phyloP scores from a whole-genome alignment of 139 green algal species.

The Mychonastes homosphaera region DNA sequence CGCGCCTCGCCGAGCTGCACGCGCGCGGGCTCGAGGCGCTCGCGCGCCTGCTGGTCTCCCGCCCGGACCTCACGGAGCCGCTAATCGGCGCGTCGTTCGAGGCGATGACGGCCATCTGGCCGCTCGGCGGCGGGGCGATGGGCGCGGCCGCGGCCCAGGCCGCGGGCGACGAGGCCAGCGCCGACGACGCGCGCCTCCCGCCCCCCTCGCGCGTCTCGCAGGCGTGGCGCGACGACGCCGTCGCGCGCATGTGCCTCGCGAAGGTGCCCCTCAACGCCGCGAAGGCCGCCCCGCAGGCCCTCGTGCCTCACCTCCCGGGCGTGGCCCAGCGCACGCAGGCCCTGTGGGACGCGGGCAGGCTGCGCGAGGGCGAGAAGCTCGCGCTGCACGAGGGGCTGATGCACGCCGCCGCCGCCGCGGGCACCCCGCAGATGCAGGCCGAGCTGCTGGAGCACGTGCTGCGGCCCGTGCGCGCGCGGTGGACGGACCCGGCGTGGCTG shows the following conservation, averaged over 20 bases:
- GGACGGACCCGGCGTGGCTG: constrained; percentile 36
- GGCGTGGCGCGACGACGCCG: constrained; percentile 28
- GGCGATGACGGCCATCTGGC: constrained; percentile 1
- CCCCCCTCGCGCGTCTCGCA: constrained; percentile 23
- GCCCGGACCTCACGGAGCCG: constrained; percentile 25
- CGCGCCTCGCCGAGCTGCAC: constrained; percentile 22
- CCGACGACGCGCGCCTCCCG: constrained; percentile 18
- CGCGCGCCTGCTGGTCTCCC: constrained; percentile 17
- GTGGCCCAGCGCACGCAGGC: constrained; percentile 38
- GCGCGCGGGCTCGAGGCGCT: constrained; percentile 33
- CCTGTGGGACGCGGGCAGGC: constrained; percentile 39
- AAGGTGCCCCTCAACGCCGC: constrained; percentile 30
- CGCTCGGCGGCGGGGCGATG: neutral
- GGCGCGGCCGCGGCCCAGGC: neutral
- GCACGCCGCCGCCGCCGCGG: constrained; percentile 9
- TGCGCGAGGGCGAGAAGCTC: constrained; percentile 49
- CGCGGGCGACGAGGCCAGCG: constrained; percentile 5
- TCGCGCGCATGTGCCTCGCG: constrained; percentile 32
- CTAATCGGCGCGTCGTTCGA: constrained; percentile 21
- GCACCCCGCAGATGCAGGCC: constrained; percentile 16
- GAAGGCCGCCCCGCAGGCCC: constrained; percentile 36
- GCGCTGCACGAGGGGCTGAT: constrained; percentile 20
- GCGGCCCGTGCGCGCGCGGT: constrained; percentile 35
- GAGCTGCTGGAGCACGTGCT: constrained; percentile 48
- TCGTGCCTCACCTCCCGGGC: constrained; percentile 49